A percentile compares a stretch with the other conserved stretches of the same genome.
These are phyloP conservation scores for Penicillium sumatraense DNA, from an alignment of 2,329 filamentous ascomycete genomes.

Conservation along the genomic window DNA sequence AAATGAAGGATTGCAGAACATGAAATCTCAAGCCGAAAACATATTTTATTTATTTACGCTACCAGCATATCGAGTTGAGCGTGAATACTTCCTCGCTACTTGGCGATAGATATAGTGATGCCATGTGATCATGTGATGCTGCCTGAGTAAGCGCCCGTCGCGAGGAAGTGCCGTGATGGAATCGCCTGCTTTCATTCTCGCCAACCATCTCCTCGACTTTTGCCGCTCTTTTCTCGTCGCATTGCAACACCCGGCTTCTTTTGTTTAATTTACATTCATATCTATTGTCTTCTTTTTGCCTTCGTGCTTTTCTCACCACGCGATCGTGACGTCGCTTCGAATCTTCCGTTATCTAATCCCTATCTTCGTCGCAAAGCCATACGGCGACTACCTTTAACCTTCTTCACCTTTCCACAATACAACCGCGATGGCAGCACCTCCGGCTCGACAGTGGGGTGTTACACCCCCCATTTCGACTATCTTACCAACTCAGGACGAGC, in stretches of 20 bases:
- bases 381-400: background rate
- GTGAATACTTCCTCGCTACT: too few relatives aligned
- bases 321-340: slow-evolving; percentile 7
- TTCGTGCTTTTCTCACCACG: background rate
- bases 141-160: slow-evolving; percentile 23
- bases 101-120: background rate
- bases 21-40: too few relatives aligned
- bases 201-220: slow-evolving; percentile 9
- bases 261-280: background rate
- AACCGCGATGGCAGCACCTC: slow-evolving; percentile 40
- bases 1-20: too few relatives aligned
- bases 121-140: slow-evolving; percentile 18
- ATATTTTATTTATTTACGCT: too few relatives aligned
- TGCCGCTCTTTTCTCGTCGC: slow-evolving; percentile 15
- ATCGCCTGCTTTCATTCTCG: slow-evolving; percentile 13
- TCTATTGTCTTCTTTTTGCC: background rate
- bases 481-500: slow-evolving; percentile 77
- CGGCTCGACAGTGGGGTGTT: slow-evolving; percentile 66
- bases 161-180: slow-evolving; percentile 16
- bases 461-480: slow-evolving; percentile 81
- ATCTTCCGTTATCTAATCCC: slow-evolving; percentile 22
- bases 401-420: background rate
- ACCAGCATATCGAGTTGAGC: too few relatives aligned
- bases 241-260: background rate
- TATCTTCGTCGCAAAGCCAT: slow-evolving; percentile 15